Base-by-base conservation (phyloP, 2,329 filamentous ascomycete genomes). In the Raffaelea albimanens region DNA sequence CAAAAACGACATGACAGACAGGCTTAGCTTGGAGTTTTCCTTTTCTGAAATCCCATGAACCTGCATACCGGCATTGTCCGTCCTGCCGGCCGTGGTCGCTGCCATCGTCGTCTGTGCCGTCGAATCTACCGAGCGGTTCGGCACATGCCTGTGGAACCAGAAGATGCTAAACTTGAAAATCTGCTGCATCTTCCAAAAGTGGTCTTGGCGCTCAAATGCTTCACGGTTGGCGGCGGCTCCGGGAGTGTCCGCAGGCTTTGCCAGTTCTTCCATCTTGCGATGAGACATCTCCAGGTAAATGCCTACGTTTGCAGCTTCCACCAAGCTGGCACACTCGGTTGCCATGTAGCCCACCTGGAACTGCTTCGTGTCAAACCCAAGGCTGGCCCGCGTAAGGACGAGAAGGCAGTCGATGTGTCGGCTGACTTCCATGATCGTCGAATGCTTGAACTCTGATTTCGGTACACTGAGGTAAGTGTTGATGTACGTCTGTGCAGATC, bases 321-420 rank as follows among this genome's bases (percentile, higher is more conserved):
- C 44, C 4, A 56, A 44, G 22, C 41, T 40, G 13, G 40, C 40
- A 16, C 43, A 29, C 2, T 43, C 40, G 16, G 18, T 23, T 8
- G 33, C 44, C 9, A 34, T 4, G 9, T 20, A 10, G 25, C 21
- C 42, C 9, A 29, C 18, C 25, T 49, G 48, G 29, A 56, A 49
- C 18, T 34, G 47, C 13, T 31, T 23, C 20, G 53, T 52, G 23
- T 53, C 39, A 18, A 43, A 40, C 2, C 48, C 49, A 20, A 54
- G 36, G 9, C 43, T 41, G 33, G 45, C 45, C 5, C 53, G 53
- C 18, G 48, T 43, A 2, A 56, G 52, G 1, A 54, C 19, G 1
- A 56, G 43, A 14, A 56, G n/a, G 14, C 50, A 45, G 20, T 57
- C 54, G 10, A 56, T 42, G 39, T 55, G 52, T 20, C 46, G 48